These are phyloP conservation scores for Suillus sp. DNA, from an alignment of 768 basidiomycete genomes.

Conservation along the genomic window DNA sequence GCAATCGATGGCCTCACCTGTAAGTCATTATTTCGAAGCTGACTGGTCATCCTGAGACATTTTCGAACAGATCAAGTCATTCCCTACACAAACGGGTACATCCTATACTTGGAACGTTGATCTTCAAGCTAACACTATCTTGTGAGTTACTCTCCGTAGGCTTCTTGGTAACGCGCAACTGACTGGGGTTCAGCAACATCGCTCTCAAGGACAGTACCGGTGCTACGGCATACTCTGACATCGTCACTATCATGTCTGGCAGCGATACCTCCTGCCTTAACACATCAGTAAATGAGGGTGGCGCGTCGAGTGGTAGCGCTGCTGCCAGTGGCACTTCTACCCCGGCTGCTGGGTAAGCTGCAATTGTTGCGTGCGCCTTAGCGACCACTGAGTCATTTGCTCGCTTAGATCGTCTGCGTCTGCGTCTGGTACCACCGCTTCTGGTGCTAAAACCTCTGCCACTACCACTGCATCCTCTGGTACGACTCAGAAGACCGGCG, in stretches of 20 bases:
- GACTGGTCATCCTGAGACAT: conserved; percentile 17
- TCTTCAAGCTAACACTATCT: conserved; percentile 41
- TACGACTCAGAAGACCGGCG: conserved; percentile 32
- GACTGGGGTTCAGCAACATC: conserved; percentile 45
- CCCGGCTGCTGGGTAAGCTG: neutral
- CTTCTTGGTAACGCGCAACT: neutral
- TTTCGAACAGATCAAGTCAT: conserved; percentile 50
- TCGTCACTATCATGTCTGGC: conserved; percentile 45
- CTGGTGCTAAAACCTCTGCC: conserved; percentile 22
- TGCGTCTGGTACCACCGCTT: conserved; percentile 16
- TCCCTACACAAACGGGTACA: conserved; percentile 46
- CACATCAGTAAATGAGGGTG: conserved; percentile 20
- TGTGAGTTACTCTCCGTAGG: conserved; percentile 42
- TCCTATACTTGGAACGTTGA: conserved; percentile 58
- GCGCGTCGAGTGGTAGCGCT: conserved; percentile 12
- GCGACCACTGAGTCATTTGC: neutral
- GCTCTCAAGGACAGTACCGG: conserved; percentile 63
- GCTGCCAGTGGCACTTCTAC: conserved; percentile 12
- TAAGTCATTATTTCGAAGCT: conserved; percentile 33
- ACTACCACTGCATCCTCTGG: conserved; percentile 18
- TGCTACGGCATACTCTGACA: conserved; percentile 50
- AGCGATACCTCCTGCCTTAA: conserved; percentile 35
- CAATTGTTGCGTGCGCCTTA: neutral
- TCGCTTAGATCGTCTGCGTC: conserved; percentile 21
- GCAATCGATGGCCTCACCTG: conserved; percentile 52